Conservation (phyloP, 1,139 yeast genomes). For the Komagataea norvegica region DNA sequence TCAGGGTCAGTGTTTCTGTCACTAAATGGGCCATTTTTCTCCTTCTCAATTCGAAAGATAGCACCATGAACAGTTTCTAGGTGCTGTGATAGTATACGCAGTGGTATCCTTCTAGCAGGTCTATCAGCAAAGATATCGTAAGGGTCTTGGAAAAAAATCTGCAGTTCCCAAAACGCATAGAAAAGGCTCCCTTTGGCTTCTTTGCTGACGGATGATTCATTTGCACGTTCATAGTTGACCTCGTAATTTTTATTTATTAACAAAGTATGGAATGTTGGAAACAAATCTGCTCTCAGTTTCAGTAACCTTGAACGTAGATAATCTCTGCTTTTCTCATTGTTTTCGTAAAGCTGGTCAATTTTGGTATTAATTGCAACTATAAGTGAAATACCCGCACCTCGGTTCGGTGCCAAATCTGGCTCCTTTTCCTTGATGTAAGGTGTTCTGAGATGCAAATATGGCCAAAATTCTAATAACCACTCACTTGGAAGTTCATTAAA, state of each 20-base stretch:
- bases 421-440: constrained; percentile 7
- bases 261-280: constrained; percentile 11
- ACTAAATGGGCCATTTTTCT: not conserved
- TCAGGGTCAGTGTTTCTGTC: not conserved
- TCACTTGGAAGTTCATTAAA: constrained; percentile 13
- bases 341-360: constrained; percentile 10
- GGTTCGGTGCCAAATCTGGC: constrained; percentile 9
- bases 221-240: constrained; percentile 12
- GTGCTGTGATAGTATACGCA: not conserved
- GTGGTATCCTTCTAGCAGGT: not conserved
- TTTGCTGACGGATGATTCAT: constrained; percentile 9
- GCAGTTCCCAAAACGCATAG: constrained; percentile 18
- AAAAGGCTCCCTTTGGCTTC: not conserved
- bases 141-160: constrained; percentile 16
- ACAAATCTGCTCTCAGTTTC: constrained; percentile 13
- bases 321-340: constrained; percentile 20
- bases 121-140: not conserved
- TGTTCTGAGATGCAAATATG: constrained; percentile 16
- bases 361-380: constrained; percentile 17
- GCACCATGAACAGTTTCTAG: constrained; percentile 3
- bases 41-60: constrained; percentile 2
- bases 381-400: constrained; percentile 15
- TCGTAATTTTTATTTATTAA: constrained; percentile 17
- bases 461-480: constrained; percentile 22
- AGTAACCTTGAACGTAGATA: constrained; percentile 17